Evolutionary conservation across 768 basidiomycete species (phyloP).

Genomic region (Macrocybe gigantea): DNA sequence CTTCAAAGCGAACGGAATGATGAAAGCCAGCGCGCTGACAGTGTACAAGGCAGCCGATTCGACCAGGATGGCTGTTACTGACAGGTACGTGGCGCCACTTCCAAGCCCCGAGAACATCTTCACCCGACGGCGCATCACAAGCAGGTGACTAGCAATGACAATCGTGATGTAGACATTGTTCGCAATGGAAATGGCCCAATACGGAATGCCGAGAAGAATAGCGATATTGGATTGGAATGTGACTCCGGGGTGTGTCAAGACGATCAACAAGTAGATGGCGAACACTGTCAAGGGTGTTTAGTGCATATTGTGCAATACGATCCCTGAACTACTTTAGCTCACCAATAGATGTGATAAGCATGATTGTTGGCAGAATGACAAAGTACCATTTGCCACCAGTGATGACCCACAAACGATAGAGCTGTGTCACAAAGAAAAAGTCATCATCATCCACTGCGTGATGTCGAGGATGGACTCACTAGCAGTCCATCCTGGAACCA

Average conservation of each 20-base stretch:
- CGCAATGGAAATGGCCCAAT: conserved; percentile 27
- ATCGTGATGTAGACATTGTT: conserved; percentile 31
- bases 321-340: conserved; percentile 8
- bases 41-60: conserved; percentile 33
- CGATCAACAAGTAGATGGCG: too few species aligned
- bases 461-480: conserved; percentile 17
- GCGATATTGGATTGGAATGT: conserved; percentile 14
- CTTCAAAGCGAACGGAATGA: conserved; percentile 24
- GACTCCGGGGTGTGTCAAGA: conserved; percentile 8
- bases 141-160: conserved; percentile 29
- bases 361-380: conserved; percentile 29
- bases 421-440: conserved; percentile 14
- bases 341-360: conserved; percentile 37
- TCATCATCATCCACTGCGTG: background rate
- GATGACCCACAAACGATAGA: conserved; percentile 46
- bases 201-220: conserved; percentile 21
- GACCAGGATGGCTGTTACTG: conserved; percentile 27
- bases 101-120: conserved; percentile 15
- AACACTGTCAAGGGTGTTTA: background rate
- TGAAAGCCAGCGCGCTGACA: conserved; percentile 22
- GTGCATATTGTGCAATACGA: background rate
- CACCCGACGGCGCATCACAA: conserved; percentile 18
- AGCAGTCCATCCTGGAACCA: conserved; percentile 37
- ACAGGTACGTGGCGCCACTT: conserved; percentile 23
- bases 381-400: conserved; percentile 24